Evolutionary conservation across 2,329 filamentous ascomycete species (phyloP).

Genomic region (Paracamarosporium sp.): DNA sequence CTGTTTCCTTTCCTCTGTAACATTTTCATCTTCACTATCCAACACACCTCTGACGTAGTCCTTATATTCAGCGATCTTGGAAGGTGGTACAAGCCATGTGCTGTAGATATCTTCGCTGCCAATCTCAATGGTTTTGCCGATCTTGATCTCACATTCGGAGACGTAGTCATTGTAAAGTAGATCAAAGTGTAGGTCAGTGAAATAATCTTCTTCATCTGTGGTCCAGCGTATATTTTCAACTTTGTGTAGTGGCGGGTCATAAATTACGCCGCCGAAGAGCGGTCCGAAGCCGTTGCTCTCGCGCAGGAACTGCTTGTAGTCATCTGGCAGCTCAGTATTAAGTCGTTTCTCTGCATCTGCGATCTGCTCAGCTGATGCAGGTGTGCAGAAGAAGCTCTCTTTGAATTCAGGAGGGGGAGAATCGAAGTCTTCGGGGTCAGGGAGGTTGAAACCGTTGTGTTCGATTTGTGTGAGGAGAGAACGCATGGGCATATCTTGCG

Average conservation of each 20-base stretch:
- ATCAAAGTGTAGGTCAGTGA: slow-evolving; percentile 5
- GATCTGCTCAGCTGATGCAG: slow-evolving; percentile 7
- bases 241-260: slow-evolving; percentile 11
- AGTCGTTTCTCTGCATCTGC: background rate
- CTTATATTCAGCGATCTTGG: background rate
- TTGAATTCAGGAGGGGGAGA: background rate
- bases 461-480: slow-evolving; percentile 12
- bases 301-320: slow-evolving; percentile 8
- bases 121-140: slow-evolving; percentile 12
- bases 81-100: background rate
- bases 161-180: background rate
- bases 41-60: background rate
- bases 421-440: background rate
- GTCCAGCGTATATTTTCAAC: slow-evolving; percentile 6
- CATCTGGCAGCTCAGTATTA: background rate
- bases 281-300: slow-evolving; percentile 10
- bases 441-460: slow-evolving; percentile 13
- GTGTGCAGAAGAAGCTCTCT: slow-evolving; percentile 11
- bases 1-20: background rate
- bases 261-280: slow-evolving; percentile 8
- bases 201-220: slow-evolving; percentile 12
- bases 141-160: background rate
- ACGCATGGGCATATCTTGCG: background rate
- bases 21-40: background rate
- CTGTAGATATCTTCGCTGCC: slow-evolving; percentile 7